Base-by-base conservation (phyloP, 75 land plant species). In the Adiantum capillusveneris region DNA sequence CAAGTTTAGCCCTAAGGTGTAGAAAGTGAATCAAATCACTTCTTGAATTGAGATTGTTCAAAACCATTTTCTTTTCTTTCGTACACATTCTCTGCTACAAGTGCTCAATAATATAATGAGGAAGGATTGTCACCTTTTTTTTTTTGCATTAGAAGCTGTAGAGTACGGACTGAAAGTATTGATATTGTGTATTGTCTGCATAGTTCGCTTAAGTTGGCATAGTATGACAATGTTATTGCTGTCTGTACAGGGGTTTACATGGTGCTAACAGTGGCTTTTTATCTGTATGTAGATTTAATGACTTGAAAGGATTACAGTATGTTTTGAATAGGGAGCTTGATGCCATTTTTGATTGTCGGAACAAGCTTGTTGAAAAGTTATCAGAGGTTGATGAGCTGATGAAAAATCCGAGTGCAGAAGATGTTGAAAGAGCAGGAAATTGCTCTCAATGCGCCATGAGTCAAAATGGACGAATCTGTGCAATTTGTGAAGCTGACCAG, bases 401-500 rank as follows among this genome's bases (percentile, higher is more conserved):
- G 86, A 81, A 75, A n/a, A 80, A 73, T 18, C 99, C 96, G 37
- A 72, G 41, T 24, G 79, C 77, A 25, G 76, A 66, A 13, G 86
- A 90, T 65, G 62, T 87, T 48, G 79, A 75, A 29, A 84, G 84
- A 64, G 71, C 82, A 48, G 75, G 86, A 65, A 69, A 70, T 57
- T 95, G 96, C 59, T 78, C 70, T 17, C 75, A 69, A 25, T 89
- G 98, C 51, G 57, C 77, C 19, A 44, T 29, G 30, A 52, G 63
- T 49, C 56, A 69, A 39, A 57, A 70, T 66, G 99, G 92, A 12
- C 64, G 72, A 28, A 31, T 69, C 30, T 95, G 99, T 70, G 62
- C 82, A 57, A 86, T 75, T 52, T 95, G 99, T 77, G 88, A 86
- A 79, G 66, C 81, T 39, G 88, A 90, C 60, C 75, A 79, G 25